Evolutionary conservation across 192 early-diverging fungal species (phyloP), one percentile per base, ranked within the genome.

Genomic region (Backusella tuberculispora): DNA sequence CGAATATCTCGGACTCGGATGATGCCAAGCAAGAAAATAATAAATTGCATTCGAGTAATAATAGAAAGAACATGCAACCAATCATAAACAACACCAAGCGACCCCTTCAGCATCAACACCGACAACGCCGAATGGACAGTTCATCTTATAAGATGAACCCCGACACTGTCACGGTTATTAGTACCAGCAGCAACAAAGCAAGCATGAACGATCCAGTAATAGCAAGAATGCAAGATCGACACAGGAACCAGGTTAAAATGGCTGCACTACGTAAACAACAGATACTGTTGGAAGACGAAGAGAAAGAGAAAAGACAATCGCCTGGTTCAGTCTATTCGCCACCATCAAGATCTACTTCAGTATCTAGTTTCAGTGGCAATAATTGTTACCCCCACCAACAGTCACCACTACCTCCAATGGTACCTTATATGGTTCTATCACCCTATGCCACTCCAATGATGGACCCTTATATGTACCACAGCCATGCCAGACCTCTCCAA

Each of bases 191-290:
- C 12, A n/a, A 17, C 4, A 45, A 69, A 4, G 5, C 68, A 4
- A 26, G 24, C 0, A 60, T 60, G 37, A 76, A 68, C 45, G 41
- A 76, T 41, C 40, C 68, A 12, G 44, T 76, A 50, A 56, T 76
- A 24, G 56, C n/a, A 10, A 43, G 53, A 19, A 76, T 76, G 74
- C 48, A 76, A 41, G 74, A 76, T 26, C 66, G 74, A 6, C 74
- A 76, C n/a, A n/a, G 74, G 14, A 47, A 76, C 2, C 74, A 76
- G 41, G 69, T 60, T 43, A 76, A 69, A 68, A 47, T 76, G 45
- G 68, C 56, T 10, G 67, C 66, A 10, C 38, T 70, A 24, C 74
- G 68, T 43, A 68, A 53, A 34, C 74, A 74, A 47, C 72, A 41
- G 46, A 44, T 48, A 26, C 15, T 45, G 6, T 53, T 60, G 5